phyloP scores from a whole-genome alignment of 139 green algal species.

The Coelastrella sp. region DNA sequence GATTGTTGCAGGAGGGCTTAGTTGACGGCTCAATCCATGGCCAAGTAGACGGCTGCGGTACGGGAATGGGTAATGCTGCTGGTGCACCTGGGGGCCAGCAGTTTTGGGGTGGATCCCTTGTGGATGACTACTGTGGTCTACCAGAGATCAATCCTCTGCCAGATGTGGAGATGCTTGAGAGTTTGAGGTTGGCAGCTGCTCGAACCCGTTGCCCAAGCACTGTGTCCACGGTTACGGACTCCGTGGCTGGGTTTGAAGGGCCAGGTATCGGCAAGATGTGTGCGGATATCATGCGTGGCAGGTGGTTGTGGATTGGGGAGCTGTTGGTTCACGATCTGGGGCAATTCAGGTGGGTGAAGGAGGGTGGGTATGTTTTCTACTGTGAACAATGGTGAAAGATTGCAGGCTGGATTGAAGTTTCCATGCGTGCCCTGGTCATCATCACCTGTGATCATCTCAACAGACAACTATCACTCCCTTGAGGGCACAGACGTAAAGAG shows the following conservation, averaged over 20 bases:
- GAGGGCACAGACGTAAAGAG: no score
- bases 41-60: no score
- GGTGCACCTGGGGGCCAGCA: neutral
- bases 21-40: no score
- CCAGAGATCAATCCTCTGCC: constrained; percentile 29
- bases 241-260: constrained; percentile 36
- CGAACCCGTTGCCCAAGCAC: neutral
- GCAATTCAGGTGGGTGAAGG: constrained; percentile 45
- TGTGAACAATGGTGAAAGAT: no score
- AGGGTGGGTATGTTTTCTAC: no score
- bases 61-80: neutral
- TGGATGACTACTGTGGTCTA: constrained; percentile 10
- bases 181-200: neutral
- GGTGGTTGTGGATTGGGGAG: constrained; percentile 44
- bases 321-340: constrained; percentile 53
- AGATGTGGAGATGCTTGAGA: constrained; percentile 31
- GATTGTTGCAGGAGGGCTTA: no score
- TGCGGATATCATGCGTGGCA: constrained; percentile 38
- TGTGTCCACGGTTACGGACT: neutral
- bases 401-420: no score
- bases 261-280: constrained; percentile 22
- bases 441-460: no score
- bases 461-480: no score
- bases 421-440: no score
- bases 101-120: neutral